Evolutionary conservation across 306 rosid species (phyloP).

Genomic region (Malus orientalis): DNA sequence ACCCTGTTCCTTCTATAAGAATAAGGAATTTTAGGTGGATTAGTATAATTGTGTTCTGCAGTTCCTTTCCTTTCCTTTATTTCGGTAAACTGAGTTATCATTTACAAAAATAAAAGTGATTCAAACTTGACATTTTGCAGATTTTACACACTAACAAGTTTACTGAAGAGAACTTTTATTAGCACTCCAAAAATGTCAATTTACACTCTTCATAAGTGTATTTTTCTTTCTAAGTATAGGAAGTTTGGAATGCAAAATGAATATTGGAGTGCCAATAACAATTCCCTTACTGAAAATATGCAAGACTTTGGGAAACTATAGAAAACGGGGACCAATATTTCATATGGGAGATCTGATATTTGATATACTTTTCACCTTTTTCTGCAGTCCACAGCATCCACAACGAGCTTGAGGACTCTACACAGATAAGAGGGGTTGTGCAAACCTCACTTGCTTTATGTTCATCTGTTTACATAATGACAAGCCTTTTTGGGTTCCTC

Average conservation of each 20-base stretch:
- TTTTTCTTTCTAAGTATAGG: too few relatives aligned
- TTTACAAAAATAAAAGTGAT: not conserved
- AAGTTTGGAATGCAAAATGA: too few relatives aligned
- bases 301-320: not conserved
- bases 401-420: conserved; percentile 70
- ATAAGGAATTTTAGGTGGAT: not conserved
- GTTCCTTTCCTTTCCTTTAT: not conserved
- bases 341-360: not conserved
- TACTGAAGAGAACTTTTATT: not conserved
- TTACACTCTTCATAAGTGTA: too few relatives aligned
- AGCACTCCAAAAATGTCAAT: too few relatives aligned
- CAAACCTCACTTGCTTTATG: conserved; percentile 59
- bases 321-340: not conserved
- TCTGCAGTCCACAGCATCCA: conserved; percentile 75
- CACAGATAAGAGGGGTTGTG: conserved; percentile 59
- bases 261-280: too few relatives aligned
- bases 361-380: not conserved
- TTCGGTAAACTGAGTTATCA: not conserved
- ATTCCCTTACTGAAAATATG: not conserved
- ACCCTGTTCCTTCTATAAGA: not conserved
- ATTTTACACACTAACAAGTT: not conserved
- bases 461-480: conserved; percentile 68
- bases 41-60: not conserved
- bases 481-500: conserved; percentile 86
- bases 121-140: not conserved